Evolutionary conservation across 345 rosid species (phyloP), one percentile per base, ranked within the genome.

Genomic region (Passiflora organensis): DNA sequence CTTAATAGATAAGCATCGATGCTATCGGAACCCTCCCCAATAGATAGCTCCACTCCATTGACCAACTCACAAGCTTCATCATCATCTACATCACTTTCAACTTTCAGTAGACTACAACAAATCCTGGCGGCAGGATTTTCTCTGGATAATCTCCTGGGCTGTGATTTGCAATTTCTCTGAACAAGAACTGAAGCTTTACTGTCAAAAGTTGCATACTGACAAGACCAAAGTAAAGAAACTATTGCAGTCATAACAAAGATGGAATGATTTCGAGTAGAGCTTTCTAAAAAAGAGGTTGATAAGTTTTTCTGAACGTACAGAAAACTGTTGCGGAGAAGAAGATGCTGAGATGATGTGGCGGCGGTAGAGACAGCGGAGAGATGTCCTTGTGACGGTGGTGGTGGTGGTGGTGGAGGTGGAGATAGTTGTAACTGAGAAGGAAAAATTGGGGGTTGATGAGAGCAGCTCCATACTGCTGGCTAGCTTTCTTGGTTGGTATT

Each of bases 11-110:
- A 80, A 45, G 94, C 91, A 25, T 51, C 67, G 65, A 91, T 77
- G 56, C 69, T 55, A 62, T 85, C 87, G 23, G 9, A 62, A 13
- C 77, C 79, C 37, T 81, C 85, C 16, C 85, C 85, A 8, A 83
- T 51, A 28, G 83, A 80, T 36, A 91, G 55, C 68, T 85, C 96
- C 12, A 56, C 59, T 58, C 96, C 87, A 36, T 59, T 81, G 25
- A 87, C 95, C 3, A 91, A 65, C 70, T 87, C 97, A 22, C 96
- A 87, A 16, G 84, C 71, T 66, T 90, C 91, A 34, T 89, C 91
- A 48, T 78, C 43, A 28, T 8, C 52, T 32, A 48, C 0, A 39
- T 58, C 77, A 16, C 71, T 76, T 58, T 80, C 82, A 10, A 76
- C 68, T 39, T 74, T 70, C 51, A 76, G 66, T 36, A 54, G 41